These are phyloP conservation scores for Sporothrix curviconia DNA, from an alignment of 2,329 filamentous ascomycete genomes.

Conservation along the genomic window DNA sequence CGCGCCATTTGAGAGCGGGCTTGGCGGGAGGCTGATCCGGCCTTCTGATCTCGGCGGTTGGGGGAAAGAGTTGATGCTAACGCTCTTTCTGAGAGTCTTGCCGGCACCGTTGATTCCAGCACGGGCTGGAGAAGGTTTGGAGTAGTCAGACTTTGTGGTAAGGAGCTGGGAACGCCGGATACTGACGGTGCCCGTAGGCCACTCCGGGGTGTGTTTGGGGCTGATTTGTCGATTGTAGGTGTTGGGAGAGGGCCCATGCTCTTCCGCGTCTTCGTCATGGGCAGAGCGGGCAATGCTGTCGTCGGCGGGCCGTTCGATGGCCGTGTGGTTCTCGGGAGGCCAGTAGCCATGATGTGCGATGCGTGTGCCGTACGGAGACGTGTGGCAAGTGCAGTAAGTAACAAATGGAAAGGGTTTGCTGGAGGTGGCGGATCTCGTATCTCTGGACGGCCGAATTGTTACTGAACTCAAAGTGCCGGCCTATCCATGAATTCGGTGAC, in stretches of 20 bases:
- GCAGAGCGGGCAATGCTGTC: conserved; percentile 66
- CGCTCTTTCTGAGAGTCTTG: conserved; percentile 73
- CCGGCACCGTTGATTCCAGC: conserved; percentile 51
- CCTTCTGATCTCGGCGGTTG: conserved; percentile 69
- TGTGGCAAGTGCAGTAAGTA: neutral
- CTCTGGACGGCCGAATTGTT: neutral
- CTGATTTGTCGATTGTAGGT: conserved; percentile 44
- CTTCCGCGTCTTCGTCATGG: conserved; percentile 65
- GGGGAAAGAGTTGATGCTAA: conserved; percentile 91
- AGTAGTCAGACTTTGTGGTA: conserved; percentile 45
- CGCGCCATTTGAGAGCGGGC: conserved; percentile 50
- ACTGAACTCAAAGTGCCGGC: conserved; percentile 9
- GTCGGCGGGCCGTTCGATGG: conserved; percentile 65
- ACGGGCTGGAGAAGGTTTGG: conserved; percentile 52
- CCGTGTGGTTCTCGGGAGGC: conserved; percentile 60
- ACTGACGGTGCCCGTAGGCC: conserved; percentile 19
- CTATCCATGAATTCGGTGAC: conserved; percentile 16
- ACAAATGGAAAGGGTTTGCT: neutral
- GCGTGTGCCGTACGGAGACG: neutral
- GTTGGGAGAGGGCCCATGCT: conserved; percentile 45
- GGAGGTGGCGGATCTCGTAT: no score
- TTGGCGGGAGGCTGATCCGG: conserved; percentile 56
- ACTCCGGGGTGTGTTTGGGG: conserved; percentile 45
- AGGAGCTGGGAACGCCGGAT: conserved; percentile 22
- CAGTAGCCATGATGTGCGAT: conserved; percentile 43